Evolutionary conservation across 192 early-diverging fungal species (phyloP), one percentile per base, ranked within the genome.

Genomic region (Borealophlyctis nickersoniae): DNA sequence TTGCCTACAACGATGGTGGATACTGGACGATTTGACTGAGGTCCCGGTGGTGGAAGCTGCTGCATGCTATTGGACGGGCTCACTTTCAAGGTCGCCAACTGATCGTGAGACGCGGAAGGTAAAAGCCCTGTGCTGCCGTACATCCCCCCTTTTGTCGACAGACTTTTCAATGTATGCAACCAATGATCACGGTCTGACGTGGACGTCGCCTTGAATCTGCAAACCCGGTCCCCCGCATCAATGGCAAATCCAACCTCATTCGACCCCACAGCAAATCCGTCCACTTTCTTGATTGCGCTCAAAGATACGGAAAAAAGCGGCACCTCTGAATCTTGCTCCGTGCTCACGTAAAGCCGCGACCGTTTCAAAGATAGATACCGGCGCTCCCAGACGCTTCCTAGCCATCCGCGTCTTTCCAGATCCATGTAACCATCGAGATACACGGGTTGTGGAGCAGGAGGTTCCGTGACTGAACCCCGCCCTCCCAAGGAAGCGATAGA

Each of bases 291-390:
- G n/a, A 67, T 67, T n/a, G 2, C 28, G 16, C 33, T 24, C 57
- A 61, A 29, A 24, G 33, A 36, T 26, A 60, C 31, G 11, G 22
- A 33, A 35, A 28, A 50, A 57, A 53, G 19, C 1, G 66, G 57
- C 27, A 30, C 33, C 7, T 63, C 60, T 11, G 31, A 34, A 23
- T 66, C 62, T 22, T n/a, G 27, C 11, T 53, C 52, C 22, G 14
- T 13, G 30, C 27, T 22, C 16, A 65, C 23, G 31, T 70, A 70
- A 5, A 70, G 53, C 23, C 54, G 66, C 3, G 35, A 49, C 14
- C 28, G 19, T 29, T 72, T 66, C 26, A 72, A 29, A 14, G 64
- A 31, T 13, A 72, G 36, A 36, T 54, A 66, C 23, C 32, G 56
- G 16, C 7, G 34, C 27, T 58, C 36, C 49, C 50, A 67, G 13